Evolutionary conservation across 257 asterid genomes (phyloP), one percentile per base, ranked within the genome.

Genomic region (Fraxinus pennsylvanica): DNA sequence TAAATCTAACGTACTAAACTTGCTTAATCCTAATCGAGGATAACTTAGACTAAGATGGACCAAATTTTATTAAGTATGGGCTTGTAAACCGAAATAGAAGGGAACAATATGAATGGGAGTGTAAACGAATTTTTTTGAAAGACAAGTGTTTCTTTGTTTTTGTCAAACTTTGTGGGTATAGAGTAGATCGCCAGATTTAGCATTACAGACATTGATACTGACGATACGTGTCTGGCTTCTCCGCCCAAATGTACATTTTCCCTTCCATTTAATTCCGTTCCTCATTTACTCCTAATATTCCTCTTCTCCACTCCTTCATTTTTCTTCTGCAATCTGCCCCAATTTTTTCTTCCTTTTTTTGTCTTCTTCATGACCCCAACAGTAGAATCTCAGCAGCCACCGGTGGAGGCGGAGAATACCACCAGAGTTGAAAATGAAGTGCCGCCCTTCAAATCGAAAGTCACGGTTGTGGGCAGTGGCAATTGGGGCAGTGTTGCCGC

Each of bases 401-500:
- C 29, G n/a, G 63, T n/a, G 3, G 79, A 78, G 50, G 80, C 57
- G 36, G 72, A 32, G n/a, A 72, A 47, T 17, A 61, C 13, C 70
- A 74, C 61, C 71, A 50, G 73, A 66, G 76, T 25, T 36, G 75
- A 2, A 9, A 72, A 13, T 13, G 72, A 72, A 35, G 81, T 74
- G 70, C 21, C 83, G 73, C 43, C 82, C 32, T 30, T 19, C 30
- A 89, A 82, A 82, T 91, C 89, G 0, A 88, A 83, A 82, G 96
- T 93, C 82, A 86, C 98, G 54, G 92, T 93, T 52, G 93, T 93
- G 33, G 98, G 98, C 54, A 93, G 97, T 54, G 98, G 98, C 69
- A 93, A 93, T 74, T 93, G 98, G 98, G 98, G 98, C 4, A 91
- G 97, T 85, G 98, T 93, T 57, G 96, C 98, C n/a, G 86, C 97